Percentiles rank a stretch among this genome's conserved stretches.
Conservation (phyloP, 306 rosid genomes). For the Macrotyloma uniflorum region DNA sequence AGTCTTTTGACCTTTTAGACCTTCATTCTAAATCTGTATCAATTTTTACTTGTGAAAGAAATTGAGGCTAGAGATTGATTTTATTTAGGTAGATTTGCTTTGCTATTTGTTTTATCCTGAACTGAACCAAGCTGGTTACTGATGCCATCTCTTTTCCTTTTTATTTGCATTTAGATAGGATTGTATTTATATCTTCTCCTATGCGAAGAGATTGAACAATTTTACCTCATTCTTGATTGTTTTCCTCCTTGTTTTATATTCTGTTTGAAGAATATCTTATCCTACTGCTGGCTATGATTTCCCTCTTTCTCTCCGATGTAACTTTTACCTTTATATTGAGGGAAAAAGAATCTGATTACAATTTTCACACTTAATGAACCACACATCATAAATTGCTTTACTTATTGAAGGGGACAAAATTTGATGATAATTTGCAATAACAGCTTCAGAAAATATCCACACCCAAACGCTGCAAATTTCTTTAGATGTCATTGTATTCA, state of each 20-base stretch:
- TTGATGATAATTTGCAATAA: not conserved
- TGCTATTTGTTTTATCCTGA: not conserved
- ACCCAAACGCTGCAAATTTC: not conserved
- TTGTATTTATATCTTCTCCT: not conserved
- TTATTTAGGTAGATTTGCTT: not conserved
- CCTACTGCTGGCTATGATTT: not conserved
- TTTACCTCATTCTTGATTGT: not conserved
- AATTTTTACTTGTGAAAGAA: not conserved
- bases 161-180: not conserved
- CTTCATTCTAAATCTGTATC: not conserved
- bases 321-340: not conserved
- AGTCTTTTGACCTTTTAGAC: not conserved
- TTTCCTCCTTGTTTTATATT: no score
- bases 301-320: not conserved
- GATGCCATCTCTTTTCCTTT: not conserved
- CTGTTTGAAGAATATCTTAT: no score
- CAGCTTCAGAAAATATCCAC: no score
- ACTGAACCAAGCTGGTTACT: not conserved
- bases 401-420: not conserved
- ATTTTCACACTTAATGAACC: not conserved
- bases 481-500: not conserved
- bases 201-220: not conserved
- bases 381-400: not conserved
- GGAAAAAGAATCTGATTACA: not conserved
- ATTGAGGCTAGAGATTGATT: not conserved